These are phyloP conservation scores for Hanseniaspora thailandica DNA, from an alignment of 805 yeast genomes.

Conservation along the genomic window DNA sequence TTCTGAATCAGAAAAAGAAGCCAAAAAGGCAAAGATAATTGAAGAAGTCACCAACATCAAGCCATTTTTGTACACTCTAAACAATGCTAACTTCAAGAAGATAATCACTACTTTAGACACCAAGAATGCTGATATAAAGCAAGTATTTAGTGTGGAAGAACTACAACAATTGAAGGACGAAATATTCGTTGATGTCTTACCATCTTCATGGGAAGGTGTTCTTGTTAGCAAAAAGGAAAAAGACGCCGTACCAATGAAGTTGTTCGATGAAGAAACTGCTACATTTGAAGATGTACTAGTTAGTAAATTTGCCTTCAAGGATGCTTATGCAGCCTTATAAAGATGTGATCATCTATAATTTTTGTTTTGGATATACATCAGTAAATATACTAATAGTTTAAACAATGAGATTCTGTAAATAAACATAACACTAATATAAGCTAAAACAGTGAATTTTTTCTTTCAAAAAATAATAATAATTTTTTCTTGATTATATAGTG, in stretches of 20 bases:
- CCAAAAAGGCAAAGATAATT: constrained; percentile 20
- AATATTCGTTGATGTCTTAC: constrained; percentile 23
- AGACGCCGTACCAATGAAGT: constrained; percentile 41
- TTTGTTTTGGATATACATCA: no score
- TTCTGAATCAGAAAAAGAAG: constrained; percentile 25
- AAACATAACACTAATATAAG: no score
- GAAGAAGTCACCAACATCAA: constrained; percentile 14
- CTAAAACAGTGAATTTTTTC: no score
- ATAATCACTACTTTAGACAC: neutral
- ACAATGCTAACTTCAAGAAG: constrained; percentile 16
- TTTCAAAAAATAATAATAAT: no score
- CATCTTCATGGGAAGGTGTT: constrained; percentile 35
- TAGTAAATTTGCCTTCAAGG: constrained; percentile 6
- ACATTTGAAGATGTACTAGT: constrained; percentile 34
- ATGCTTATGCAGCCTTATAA: neutral
- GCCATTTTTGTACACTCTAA: constrained; percentile 9
- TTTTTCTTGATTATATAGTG: neutral
- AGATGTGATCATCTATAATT: no score
- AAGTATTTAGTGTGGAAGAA: constrained; percentile 5
- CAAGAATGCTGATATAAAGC: neutral
- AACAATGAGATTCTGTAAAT: neutral
- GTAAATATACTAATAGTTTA: no score
- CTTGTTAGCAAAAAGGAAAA: constrained; percentile 32
- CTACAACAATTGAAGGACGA: neutral
- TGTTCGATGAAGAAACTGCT: constrained; percentile 50